Base-by-base conservation (phyloP, 331 rosid species). In the Acacia pycnantha region DNA sequence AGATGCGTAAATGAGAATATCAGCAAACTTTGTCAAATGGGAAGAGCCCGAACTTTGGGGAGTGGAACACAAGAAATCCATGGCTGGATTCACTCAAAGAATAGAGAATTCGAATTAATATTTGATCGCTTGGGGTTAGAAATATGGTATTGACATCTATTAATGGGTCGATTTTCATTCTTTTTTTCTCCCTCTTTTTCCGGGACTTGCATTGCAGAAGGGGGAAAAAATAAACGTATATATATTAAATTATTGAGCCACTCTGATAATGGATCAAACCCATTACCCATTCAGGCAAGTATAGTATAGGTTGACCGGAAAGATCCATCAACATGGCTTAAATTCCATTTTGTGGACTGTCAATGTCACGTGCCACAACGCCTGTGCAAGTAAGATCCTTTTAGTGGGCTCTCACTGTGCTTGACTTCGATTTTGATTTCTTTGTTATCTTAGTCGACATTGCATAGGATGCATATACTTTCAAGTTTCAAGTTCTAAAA, bases 31-130 rank as follows among this genome's bases (percentile, higher is more conserved):
- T 47, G 35, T 18, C 67, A 47, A 47, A 82, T 79, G 90, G 82
- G 14, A 51, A 81, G 77, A 70, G 9, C 86, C 94, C 92, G 1
- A 90, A 90, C 87, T 76, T 79, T 65, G 81, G 83, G 78, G 75
- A 76, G 77, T 22, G 11, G 41, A 73, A 83, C 80, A 48, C 6
- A 70, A 84, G 54, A 33, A 33, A 65, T 11, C 43, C 43, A 31
- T 16, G 44, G 71, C 43, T 65, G 43, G 44, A 18, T 65, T 65
- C 71, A 7, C 71, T 33, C n/a, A 64, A 29, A n/a, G 41, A 31
- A 31, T 6, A 65, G 24, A 33, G 70, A 65, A 33, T 31, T 65
- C 44, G 77, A 82, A 69, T 75, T 64, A 69, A 62, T 21, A 70
- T 84, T 84, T 48, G 69, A 84, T 51, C 19, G 73, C 77, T 73